phyloP scores from a whole-genome alignment of 495 filamentous ascomycete genomes.

The Penicillium parvum region DNA sequence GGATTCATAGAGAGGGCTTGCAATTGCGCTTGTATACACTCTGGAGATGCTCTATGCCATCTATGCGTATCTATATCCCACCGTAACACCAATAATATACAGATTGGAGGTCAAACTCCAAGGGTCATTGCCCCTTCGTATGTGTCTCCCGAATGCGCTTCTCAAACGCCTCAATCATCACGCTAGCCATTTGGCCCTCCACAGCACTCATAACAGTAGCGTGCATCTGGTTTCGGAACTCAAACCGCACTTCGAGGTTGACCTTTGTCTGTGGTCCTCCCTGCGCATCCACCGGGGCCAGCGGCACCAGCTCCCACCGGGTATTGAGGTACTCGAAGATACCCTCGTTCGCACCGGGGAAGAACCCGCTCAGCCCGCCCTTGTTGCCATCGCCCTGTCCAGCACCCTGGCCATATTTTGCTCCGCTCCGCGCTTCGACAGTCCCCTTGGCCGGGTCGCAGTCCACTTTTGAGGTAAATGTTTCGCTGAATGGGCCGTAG shows the following conservation, averaged over 20 bases:
- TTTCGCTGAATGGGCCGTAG: constrained; percentile 76
- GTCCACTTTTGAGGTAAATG: constrained; percentile 68
- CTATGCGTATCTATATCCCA: not conserved
- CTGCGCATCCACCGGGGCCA: constrained; percentile 26
- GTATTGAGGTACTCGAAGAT: constrained; percentile 76
- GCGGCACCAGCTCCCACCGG: constrained; percentile 62
- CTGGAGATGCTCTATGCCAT: not conserved
- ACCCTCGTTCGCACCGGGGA: constrained; percentile 44
- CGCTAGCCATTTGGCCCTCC: constrained; percentile 74
- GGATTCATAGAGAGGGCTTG: constrained; percentile 15
- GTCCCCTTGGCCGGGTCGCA: constrained; percentile 55
- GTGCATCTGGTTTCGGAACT: constrained; percentile 83
- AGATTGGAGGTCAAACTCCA: constrained; percentile 4
- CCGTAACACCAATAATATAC: constrained; percentile 6
- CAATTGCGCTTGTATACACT: not conserved
- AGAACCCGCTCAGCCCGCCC: constrained; percentile 20
- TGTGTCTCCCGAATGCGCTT: constrained; percentile 61
- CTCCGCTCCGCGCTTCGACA: constrained; percentile 78
- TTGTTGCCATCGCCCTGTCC: constrained; percentile 3
- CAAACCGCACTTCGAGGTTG: constrained; percentile 66
- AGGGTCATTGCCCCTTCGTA: constrained; percentile 16
- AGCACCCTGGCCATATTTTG: constrained; percentile 28
- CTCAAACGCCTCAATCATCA: constrained; percentile 95
- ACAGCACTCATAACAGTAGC: constrained; percentile 70
- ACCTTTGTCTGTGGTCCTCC: constrained; percentile 59